phyloP scores from a whole-genome alignment of 176 grass and related monocot genomes.

The Pontederia crassipes region DNA sequence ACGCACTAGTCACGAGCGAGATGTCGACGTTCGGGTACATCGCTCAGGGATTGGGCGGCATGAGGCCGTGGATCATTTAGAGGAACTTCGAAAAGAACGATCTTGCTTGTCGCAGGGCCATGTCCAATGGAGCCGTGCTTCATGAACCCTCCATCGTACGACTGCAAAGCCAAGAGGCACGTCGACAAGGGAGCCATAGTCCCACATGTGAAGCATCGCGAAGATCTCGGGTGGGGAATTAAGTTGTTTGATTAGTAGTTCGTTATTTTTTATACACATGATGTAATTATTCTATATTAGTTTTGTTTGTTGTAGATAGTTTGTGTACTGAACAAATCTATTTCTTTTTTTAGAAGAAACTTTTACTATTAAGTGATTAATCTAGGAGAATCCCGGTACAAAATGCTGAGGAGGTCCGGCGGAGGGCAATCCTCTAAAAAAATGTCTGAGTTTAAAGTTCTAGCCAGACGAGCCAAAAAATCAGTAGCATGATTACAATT shows the following conservation, averaged over 20 bases:
- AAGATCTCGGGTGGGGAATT: slow-evolving; percentile 88
- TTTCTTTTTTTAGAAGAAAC: too few relatives aligned
- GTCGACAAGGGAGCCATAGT: slow-evolving; percentile 63
- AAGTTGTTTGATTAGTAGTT: slow-evolving; percentile 55
- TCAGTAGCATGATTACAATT: too few relatives aligned
- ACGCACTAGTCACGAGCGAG: neutral
- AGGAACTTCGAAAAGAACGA: neutral
- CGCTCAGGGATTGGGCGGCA: slow-evolving; percentile 23
- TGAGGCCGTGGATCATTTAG: neutral
- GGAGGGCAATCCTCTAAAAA: too few relatives aligned
- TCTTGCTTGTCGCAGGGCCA: neutral
- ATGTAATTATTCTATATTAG: too few relatives aligned
- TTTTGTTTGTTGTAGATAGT: too few relatives aligned
- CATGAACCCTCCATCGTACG: neutral
- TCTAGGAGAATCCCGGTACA: too few relatives aligned
- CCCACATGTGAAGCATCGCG: slow-evolving; percentile 78
- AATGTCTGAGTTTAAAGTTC: too few relatives aligned
- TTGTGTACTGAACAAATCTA: too few relatives aligned
- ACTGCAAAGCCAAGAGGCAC: slow-evolving; percentile 29
- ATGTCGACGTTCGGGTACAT: slow-evolving; percentile 20
- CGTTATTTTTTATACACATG: too few relatives aligned
- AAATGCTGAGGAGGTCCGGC: too few relatives aligned
- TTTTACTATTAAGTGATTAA: too few relatives aligned
- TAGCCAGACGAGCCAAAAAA: too few relatives aligned
- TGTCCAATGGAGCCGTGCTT: slow-evolving; percentile 13